Evolutionary conservation across 2,329 filamentous ascomycete species (phyloP), one percentile per base, ranked within the genome.

Genomic region (Diaporthe citriasiana): DNA sequence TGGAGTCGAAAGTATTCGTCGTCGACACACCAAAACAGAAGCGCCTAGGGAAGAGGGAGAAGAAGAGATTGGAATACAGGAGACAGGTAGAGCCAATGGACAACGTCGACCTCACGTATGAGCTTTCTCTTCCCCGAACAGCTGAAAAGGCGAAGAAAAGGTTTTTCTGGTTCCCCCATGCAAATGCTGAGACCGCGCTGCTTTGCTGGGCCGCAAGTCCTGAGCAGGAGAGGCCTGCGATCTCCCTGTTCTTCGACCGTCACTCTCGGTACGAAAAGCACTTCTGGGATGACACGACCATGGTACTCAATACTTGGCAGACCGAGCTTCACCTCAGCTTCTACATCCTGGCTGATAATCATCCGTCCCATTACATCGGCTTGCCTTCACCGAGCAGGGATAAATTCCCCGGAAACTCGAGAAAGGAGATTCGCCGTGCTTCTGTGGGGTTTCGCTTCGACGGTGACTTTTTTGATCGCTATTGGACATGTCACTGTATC

Each of bases 321-420:
- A 81, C 80, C 0, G 80, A 82, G 60, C 63, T 82, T 2, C 79
- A 81, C 63, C 73, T 81, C 19, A 78, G 78, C 12, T 81, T 78
- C 42, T 80, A 77, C 7, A 71, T 51, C 3, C 12, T 65, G 0
- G n/a, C n/a, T n/a, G n/a, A n/a, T n/a, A n/a, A n/a, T n/a, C n/a
- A n/a, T n/a, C n/a, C n/a, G n/a, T n/a, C n/a, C n/a, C n/a, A n/a
- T n/a, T n/a, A n/a, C n/a, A n/a, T n/a, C n/a, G n/a, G n/a, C n/a
- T n/a, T n/a, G n/a, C n/a, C n/a, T n/a, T n/a, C n/a, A n/a, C n/a
- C n/a, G n/a, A n/a, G n/a, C n/a, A n/a, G n/a, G n/a, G n/a, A n/a
- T n/a, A n/a, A n/a, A n/a, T n/a, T n/a, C n/a, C n/a, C n/a, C n/a
- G n/a, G n/a, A n/a, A n/a, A n/a, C n/a, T n/a, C n/a, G n/a, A n/a